A percentile compares a stretch with the other conserved stretches of the same genome.
Evolutionary conservation across 2,329 filamentous ascomycete genomes (phyloP).

Genomic region (Cytospora piceae): DNA sequence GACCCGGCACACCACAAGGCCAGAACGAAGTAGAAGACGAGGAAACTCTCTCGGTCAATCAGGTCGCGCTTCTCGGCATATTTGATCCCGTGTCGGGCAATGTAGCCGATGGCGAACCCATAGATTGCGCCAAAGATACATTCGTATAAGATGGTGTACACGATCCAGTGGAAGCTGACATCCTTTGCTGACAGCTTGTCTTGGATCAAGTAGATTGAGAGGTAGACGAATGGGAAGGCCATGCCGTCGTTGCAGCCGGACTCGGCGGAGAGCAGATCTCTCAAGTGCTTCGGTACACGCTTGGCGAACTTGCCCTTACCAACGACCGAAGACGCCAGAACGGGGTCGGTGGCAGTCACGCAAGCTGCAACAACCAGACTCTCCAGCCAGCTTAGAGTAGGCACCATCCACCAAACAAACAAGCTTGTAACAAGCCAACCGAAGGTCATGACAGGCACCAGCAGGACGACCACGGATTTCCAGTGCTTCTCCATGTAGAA

Average conservation of each 20-base stretch:
- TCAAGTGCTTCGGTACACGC: slow-evolving; percentile 93
- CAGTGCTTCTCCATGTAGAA: slow-evolving; percentile 98
- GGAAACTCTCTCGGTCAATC: slow-evolving; percentile 94
- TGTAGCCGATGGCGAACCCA: slow-evolving; percentile 85
- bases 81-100: slow-evolving; percentile 88
- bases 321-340: slow-evolving; percentile 94
- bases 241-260: slow-evolving; percentile 99
- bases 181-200: slow-evolving; percentile 71
- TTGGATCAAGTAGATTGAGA: slow-evolving; percentile 86
- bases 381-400: slow-evolving; percentile 83
- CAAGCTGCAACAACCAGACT: slow-evolving; percentile 86
- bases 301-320: slow-evolving; percentile 99
- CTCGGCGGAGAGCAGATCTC: slow-evolving; percentile 92
- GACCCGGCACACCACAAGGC: slow-evolving; percentile 95
- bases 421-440: slow-evolving; percentile 93
- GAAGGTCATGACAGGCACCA: slow-evolving; percentile 96
- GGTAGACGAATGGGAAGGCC: slow-evolving; percentile 97
- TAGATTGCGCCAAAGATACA: slow-evolving; percentile 91
- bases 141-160: slow-evolving; percentile 89
- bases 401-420: slow-evolving; percentile 91
- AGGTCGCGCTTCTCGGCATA: slow-evolving; percentile 80
- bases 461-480: slow-evolving; percentile 84
- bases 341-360: slow-evolving; percentile 95
- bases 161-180: slow-evolving; percentile 85
- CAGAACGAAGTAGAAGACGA: slow-evolving; percentile 98